Evolutionary conservation across 441 rosid species (phyloP), one percentile per base, ranked within the genome.

Genomic region (Biscutella laevigata): DNA sequence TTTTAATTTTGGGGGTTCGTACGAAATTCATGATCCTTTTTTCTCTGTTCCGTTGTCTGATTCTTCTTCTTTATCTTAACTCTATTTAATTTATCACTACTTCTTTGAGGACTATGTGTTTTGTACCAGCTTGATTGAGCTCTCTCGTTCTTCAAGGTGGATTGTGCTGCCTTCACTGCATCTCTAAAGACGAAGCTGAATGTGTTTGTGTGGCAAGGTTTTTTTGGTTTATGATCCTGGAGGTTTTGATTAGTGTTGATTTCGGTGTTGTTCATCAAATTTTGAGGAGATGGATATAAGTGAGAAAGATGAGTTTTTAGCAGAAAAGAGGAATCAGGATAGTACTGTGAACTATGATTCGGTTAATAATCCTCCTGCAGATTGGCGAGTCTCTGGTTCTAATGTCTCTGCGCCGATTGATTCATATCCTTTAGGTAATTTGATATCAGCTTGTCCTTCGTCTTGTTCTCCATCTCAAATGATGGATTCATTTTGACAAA

Each of bases 401-500:
- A 77, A 70, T 74, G 72, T 77, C 16, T 80, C 66, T 75, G 56
- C 71, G 1, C 72, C 84, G 26, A 41, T 76, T 48, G 74, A 74
- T 74, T 70, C 81, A 59, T 72, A 75, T 65, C 63, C n/a, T 36
- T 28, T 66, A 34, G 83, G 74, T 65, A 77, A 70, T 69, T 71
- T 69, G 53, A 60, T 77, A 71, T 57, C 75, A 58, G 71, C 67
- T 71, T 75, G 94, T 62, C 64, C 73, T 50, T 52, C 87, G 43
- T 79, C 84, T 24, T 79, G 81, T 62, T 76, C 96, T 26, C 75
- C 91, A 61, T 76, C 89, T 76, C 71, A 88, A 12, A 63, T 86
- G 88, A 79, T 71, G 44, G 83, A 83, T 37, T 71, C 95, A 11
- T 79, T 75, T 73, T n/a, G n/a, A n/a, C 96, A 2, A 91, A 91